Evolutionary conservation across 1,139 yeast genomes (phyloP).

Genomic region (Geotrichum carabidarum): DNA sequence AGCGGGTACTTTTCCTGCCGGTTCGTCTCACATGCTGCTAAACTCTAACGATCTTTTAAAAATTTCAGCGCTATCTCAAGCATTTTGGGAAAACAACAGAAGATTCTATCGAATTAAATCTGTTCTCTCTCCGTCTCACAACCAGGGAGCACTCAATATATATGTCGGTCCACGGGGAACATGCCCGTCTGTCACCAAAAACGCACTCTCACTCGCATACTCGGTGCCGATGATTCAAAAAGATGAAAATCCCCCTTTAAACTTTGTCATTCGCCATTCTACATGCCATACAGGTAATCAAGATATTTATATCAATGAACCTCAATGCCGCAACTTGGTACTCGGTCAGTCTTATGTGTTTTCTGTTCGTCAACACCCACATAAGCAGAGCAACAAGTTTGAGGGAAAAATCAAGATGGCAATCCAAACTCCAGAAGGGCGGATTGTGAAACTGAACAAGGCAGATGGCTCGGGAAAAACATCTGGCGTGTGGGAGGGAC

Average conservation of each 20-base stretch:
- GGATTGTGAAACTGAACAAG: constrained; percentile 55
- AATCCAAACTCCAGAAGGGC: constrained; percentile 79
- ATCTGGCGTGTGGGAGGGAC: constrained; percentile 15
- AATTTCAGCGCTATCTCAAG: constrained; percentile 60
- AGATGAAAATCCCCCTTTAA: constrained; percentile 45
- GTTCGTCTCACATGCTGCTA: constrained; percentile 23
- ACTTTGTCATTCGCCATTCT: constrained; percentile 20
- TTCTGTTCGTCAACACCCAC: constrained; percentile 19
- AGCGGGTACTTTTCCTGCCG: constrained; percentile 27
- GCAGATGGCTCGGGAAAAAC: constrained; percentile 3
- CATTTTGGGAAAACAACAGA: constrained; percentile 57
- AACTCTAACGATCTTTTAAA: constrained; percentile 33
- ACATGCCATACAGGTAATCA: constrained; percentile 35
- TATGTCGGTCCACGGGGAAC: constrained; percentile 67
- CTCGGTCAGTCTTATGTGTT: constrained; percentile 60
- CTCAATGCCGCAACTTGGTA: constrained; percentile 64
- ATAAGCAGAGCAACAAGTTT: constrained; percentile 22
- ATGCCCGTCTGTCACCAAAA: constrained; percentile 52
- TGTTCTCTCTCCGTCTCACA: constrained; percentile 59
- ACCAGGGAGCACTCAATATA: constrained; percentile 68
- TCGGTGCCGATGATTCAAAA: constrained; percentile 74
- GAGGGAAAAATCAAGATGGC: constrained; percentile 45
- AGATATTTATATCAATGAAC: constrained; percentile 77
- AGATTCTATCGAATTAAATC: constrained; percentile 78
- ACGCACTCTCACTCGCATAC: constrained; percentile 63